Evolutionary conservation across 2,329 filamentous ascomycete genomes (phyloP).

Genomic region (Cytospora mali): DNA sequence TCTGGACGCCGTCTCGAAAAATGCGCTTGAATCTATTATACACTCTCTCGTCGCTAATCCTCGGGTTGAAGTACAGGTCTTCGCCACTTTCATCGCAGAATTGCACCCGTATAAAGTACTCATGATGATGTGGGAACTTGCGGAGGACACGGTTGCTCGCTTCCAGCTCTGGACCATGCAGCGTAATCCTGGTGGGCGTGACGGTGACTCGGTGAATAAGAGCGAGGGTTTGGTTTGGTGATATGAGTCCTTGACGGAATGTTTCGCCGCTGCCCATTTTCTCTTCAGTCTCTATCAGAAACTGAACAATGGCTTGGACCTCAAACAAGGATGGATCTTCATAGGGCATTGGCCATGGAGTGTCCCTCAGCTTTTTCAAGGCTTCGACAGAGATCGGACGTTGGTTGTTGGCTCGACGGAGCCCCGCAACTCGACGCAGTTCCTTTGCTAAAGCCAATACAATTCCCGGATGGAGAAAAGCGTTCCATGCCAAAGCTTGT

Average conservation of each 20-base stretch:
- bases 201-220: constrained; percentile 59
- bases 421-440: constrained; percentile 42
- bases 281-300: constrained; percentile 46
- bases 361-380: constrained; percentile 53
- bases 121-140: constrained; percentile 60
- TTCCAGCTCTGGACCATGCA: constrained; percentile 66
- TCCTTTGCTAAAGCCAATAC: constrained; percentile 50
- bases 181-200: constrained; percentile 60
- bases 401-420: constrained; percentile 28
- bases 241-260: constrained; percentile 29
- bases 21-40: constrained; percentile 63
- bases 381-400: constrained; percentile 54
- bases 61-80: constrained; percentile 60
- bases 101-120: constrained; percentile 69
- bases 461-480: constrained; percentile 59
- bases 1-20: constrained; percentile 59
- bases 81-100: constrained; percentile 76
- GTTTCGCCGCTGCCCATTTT: constrained; percentile 29
- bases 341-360: constrained; percentile 58
- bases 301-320: constrained; percentile 43
- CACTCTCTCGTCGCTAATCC: constrained; percentile 52
- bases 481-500: constrained; percentile 64
- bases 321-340: constrained; percentile 47
- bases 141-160: constrained; percentile 71
- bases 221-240: constrained; percentile 45